A percentile compares a stretch with the other conserved stretches of the same genome.
These are phyloP conservation scores for Laguncularia racemosa DNA, from an alignment of 345 rosid species.

Conservation along the genomic window DNA sequence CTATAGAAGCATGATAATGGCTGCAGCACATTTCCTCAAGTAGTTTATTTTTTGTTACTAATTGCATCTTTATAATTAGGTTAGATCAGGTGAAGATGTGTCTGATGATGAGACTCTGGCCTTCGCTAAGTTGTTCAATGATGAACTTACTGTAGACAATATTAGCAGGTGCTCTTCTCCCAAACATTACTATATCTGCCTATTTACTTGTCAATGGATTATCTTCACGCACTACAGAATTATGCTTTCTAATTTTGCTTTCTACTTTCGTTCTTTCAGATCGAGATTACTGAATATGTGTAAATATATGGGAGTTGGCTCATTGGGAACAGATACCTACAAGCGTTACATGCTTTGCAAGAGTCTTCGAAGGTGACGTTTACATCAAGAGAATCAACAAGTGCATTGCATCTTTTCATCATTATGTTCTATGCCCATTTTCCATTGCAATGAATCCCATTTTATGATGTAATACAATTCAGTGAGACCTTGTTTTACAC, in stretches of 20 bases:
- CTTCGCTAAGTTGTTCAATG: constrained; percentile 90
- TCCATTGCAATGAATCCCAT: no score
- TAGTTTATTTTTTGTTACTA: no score
- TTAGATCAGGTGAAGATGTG: constrained; percentile 79
- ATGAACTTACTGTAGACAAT: constrained; percentile 90
- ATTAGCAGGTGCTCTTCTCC: constrained; percentile 63
- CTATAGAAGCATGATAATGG: not conserved
- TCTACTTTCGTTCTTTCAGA: constrained; percentile 33
- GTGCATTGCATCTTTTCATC: no score
- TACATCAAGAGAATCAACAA: no score
- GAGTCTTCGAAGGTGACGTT: constrained; percentile 75
- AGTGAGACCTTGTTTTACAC: no score
- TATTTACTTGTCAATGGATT: constrained; percentile 2
- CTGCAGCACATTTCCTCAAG: constrained; percentile 3
- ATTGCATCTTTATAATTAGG: constrained; percentile 26
- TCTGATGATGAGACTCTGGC: constrained; percentile 94
- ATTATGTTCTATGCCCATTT: no score
- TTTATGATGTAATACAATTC: no score
- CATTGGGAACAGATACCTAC: constrained; percentile 89
- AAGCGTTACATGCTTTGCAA: constrained; percentile 88
- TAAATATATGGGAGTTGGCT: constrained; percentile 94
- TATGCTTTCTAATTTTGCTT: not conserved
- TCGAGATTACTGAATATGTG: constrained; percentile 93
- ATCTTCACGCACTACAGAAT: not conserved
- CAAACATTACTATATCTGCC: not conserved